Conservation (phyloP, 495 filamentous ascomycete species). For the Penicillium chermesinum region DNA sequence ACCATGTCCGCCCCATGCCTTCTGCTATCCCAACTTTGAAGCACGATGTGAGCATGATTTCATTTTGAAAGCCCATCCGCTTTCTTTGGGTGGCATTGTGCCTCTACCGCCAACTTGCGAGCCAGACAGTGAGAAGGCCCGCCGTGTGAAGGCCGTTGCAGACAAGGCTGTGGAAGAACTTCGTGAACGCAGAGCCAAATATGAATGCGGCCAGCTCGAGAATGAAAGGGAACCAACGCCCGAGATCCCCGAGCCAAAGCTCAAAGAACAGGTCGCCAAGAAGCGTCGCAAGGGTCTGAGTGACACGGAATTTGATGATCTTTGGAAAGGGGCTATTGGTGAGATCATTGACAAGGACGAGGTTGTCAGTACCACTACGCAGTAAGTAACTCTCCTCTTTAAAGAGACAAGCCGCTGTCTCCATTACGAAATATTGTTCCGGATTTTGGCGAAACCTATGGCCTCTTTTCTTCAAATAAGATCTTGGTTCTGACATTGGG, state of each 20-base stretch:
- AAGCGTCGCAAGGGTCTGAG: constrained; percentile 74
- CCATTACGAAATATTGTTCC: constrained; percentile 11
- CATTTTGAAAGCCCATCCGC: constrained; percentile 75
- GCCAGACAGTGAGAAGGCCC: constrained; percentile 86
- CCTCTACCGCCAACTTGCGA: constrained; percentile 92
- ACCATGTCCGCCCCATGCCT: constrained; percentile 85
- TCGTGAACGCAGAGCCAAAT: constrained; percentile 78
- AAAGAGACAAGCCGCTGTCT: constrained; percentile 25
- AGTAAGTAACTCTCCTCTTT: constrained; percentile 61
- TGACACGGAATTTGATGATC: constrained; percentile 84
- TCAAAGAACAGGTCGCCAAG: constrained; percentile 67
- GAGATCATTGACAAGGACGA: constrained; percentile 81
- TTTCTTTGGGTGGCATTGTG: constrained; percentile 72
- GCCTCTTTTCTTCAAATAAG: constrained; percentile 18
- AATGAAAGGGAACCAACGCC: constrained; percentile 54
- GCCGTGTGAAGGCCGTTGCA: constrained; percentile 78
- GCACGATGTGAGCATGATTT: constrained; percentile 83
- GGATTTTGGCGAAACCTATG: constrained; percentile 15
- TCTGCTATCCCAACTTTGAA: constrained; percentile 72
- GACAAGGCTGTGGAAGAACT: constrained; percentile 85
- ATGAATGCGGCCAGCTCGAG: constrained; percentile 77
- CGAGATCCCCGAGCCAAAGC: constrained; percentile 65
- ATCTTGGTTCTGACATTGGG: constrained; percentile 46
- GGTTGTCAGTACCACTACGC: constrained; percentile 60
- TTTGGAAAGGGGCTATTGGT: constrained; percentile 82